Evolutionary conservation across 1,284 basidiomycete species (phyloP).

Genomic region (Meira miltonrushii): DNA sequence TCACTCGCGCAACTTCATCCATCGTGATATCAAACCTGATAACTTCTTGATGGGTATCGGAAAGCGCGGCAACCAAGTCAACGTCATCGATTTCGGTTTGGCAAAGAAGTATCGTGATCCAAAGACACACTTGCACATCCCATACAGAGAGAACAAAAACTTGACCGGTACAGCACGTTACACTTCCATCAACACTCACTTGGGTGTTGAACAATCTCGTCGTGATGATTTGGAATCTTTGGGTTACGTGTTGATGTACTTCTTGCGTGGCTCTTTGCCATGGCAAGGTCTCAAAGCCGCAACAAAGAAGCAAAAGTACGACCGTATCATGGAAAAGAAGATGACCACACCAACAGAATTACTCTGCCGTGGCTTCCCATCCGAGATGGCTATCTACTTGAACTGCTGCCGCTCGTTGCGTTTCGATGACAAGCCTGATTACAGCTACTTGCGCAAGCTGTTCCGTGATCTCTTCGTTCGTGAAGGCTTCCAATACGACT

Average conservation of each 20-base stretch:
- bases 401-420: conserved; percentile 54
- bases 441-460: conserved; percentile 53
- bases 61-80: conserved; percentile 98
- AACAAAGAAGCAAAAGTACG: conserved; percentile 54
- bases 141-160: conserved; percentile 99
- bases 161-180: conserved; percentile 97
- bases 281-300: conserved; percentile 53
- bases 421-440: conserved; percentile 53
- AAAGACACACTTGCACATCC: conserved; percentile 98
- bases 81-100: conserved; percentile 97
- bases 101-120: conserved; percentile 99
- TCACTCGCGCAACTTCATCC: conserved; percentile 98
- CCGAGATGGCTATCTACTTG: conserved; percentile 53
- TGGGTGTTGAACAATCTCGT: conserved; percentile 66
- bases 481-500: conserved; percentile 54
- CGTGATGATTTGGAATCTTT: conserved; percentile 52
- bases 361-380: conserved; percentile 52
- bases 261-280: conserved; percentile 50
- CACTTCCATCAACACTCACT: conserved; percentile 98
- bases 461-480: conserved; percentile 54
- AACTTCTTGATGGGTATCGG: conserved; percentile 99
- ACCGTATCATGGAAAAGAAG: conserved; percentile 54
- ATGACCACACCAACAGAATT: conserved; percentile 54
- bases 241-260: conserved; percentile 53
- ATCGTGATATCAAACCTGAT: conserved; percentile 98